Evolutionary conservation across 2,329 filamentous ascomycete species (phyloP).

Genomic region (Fusarium keratoplasticum): DNA sequence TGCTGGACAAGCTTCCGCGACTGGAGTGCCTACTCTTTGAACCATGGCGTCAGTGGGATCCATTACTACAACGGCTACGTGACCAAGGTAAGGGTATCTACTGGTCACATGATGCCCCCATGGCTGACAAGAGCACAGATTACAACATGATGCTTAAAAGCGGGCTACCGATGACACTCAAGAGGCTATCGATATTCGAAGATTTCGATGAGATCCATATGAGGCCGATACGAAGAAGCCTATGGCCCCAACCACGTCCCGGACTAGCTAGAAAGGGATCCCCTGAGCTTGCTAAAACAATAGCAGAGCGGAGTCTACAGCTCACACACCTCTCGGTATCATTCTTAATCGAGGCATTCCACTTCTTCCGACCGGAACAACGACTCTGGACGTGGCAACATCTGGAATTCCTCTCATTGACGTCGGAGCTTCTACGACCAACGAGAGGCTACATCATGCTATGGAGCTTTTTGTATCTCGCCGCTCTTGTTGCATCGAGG

Average conservation of each 20-base stretch:
- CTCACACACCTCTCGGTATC: not conserved
- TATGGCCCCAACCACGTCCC: not conserved
- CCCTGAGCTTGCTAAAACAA: not conserved
- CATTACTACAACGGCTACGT: not conserved
- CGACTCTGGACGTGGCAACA: not conserved
- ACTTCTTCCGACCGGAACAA: not conserved
- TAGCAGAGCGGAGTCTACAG: not conserved
- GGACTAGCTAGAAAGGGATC: not conserved
- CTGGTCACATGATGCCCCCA: not conserved
- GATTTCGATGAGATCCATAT: not conserved
- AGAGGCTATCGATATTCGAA: not conserved
- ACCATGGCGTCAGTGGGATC: not conserved
- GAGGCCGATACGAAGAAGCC: not conserved
- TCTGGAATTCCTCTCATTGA: not conserved
- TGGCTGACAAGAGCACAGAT: not conserved
- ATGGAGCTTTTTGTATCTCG: not conserved
- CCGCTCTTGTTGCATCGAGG: not conserved
- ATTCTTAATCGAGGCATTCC: not conserved
- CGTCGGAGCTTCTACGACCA: not conserved
- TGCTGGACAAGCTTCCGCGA: not conserved
- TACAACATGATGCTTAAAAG: not conserved
- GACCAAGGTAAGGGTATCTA: not conserved
- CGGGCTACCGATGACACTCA: not conserved
- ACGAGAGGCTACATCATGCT: not conserved
- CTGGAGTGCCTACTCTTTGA: not conserved